Evolutionary conservation across 306 rosid species (phyloP).

Genomic region (Fragaria nilgerrensis): DNA sequence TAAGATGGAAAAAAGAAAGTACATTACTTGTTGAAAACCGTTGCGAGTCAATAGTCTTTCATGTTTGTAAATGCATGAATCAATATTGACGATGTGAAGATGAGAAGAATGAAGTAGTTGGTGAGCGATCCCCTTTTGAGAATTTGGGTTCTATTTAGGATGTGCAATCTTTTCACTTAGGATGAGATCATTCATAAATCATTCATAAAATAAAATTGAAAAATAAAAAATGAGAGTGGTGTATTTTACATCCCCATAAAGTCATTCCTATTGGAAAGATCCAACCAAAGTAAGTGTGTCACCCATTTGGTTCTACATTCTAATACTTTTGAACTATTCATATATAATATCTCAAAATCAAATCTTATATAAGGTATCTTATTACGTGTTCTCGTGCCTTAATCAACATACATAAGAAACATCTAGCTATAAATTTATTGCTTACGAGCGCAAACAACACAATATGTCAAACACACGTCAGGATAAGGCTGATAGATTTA

Average conservation of each 20-base stretch:
- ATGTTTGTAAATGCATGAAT: not conserved
- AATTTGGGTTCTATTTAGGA: not conserved
- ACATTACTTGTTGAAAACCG: not conserved
- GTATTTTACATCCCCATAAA: not conserved
- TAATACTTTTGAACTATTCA: not conserved
- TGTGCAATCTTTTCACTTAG: not conserved
- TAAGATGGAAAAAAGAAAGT: not conserved
- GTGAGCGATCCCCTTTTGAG: not conserved
- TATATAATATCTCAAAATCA: not conserved
- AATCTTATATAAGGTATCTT: not conserved
- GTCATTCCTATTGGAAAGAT: not conserved
- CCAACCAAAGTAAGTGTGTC: not conserved
- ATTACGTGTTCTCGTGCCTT: not conserved
- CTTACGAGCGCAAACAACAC: not conserved
- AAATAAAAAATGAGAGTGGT: not conserved
- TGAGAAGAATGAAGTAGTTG: not conserved
- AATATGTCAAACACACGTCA: not conserved
- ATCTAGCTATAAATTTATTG: not conserved
- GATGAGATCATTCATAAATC: not conserved
- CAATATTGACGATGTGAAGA: not conserved
- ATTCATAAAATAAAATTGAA: not conserved
- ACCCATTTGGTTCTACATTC: not conserved
- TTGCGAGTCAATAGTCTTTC: not conserved
- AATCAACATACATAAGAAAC: not conserved
- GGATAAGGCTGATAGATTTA: not conserved